Evolutionary conservation across 257 asterid species (phyloP), one percentile per base, ranked within the genome.

Genomic region (Fraxinus americana): DNA sequence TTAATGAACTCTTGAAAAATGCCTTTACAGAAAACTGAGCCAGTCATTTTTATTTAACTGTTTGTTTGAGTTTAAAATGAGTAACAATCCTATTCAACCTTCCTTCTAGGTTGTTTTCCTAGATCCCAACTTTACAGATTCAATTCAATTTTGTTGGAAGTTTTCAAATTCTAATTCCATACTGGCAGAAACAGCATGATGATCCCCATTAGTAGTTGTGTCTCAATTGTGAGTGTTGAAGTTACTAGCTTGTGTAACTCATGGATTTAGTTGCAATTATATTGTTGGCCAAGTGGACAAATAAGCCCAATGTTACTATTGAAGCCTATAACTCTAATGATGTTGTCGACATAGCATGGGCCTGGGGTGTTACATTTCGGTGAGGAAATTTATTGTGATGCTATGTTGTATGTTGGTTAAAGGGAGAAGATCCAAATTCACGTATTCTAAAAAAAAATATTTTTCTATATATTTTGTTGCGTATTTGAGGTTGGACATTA

Each of bases 391-490:
- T 54, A 45, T 9, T 70, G 5, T 68, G 17, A 16, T 71, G 63
- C 67, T 66, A n/a, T 25, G 63, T 71, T 38, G 67, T 17, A 41
- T 77, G 65, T 43, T 16, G 43, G 70, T 70, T 23, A 38, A 71
- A 45, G 45, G 80, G 63, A 21, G 63, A 63, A 70, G 48, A 65
- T 17, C 19, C 14, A 50, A 50, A 36, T 59, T 54, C 23, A 74
- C 36, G 38, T 6, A 29, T 61, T 30, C 4, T 7, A 23, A 23
- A 71, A 67, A 32, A 32, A 8, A n/a, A 45, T 50, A 17, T 67
- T 72, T 32, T 66, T 23, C 27, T 48, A 0, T 13, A 7, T 66
- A 77, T 43, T 29, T 68, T 54, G 43, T 2, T 25, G n/a, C 63
- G 11, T 2, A 36, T 23, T 77, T 30, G 23, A 61, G 29, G 14